Conservation (phyloP, 2,329 filamentous ascomycete genomes). For the Exutisphaerella laricina region DNA sequence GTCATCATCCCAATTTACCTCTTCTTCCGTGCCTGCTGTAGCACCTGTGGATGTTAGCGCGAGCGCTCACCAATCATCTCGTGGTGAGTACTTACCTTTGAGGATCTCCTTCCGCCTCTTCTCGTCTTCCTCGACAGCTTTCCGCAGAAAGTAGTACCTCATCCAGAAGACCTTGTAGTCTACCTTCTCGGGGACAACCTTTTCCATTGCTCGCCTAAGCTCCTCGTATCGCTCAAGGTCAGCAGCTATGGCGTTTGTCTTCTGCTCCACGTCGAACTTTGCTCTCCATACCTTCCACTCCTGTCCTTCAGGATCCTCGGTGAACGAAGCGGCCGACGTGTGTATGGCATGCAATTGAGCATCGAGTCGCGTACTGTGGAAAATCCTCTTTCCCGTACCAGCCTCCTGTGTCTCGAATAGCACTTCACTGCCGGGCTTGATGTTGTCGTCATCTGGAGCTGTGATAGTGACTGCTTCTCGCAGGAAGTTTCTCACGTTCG, state of each 20-base stretch:
- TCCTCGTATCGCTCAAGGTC: constrained; percentile 86
- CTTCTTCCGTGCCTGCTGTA: constrained; percentile 66
- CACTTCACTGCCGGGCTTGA: constrained; percentile 50
- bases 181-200: constrained; percentile 87
- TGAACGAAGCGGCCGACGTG: constrained; percentile 73
- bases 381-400: constrained; percentile 77
- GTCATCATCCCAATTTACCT: constrained; percentile 66
- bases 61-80: background rate
- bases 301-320: constrained; percentile 64
- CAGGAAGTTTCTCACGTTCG: constrained; percentile 82
- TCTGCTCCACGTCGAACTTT: constrained; percentile 72
- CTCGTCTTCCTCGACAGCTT: constrained; percentile 91
- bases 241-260: constrained; percentile 74
- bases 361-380: constrained; percentile 90
- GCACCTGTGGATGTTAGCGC: constrained; percentile 55
- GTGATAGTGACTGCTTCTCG: constrained; percentile 85
- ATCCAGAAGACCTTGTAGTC: constrained; percentile 88
- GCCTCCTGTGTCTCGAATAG: constrained; percentile 93
- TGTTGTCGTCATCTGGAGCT: constrained; percentile 53
- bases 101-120: constrained; percentile 80
- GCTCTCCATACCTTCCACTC: constrained; percentile 70
- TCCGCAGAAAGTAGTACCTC: constrained; percentile 89
- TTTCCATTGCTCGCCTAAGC: constrained; percentile 84
- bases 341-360: constrained; percentile 95
- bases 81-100: constrained; percentile 59